Evolutionary conservation across 2,329 filamentous ascomycete species (phyloP).

Genomic region (Camptophora hylomeconis): DNA sequence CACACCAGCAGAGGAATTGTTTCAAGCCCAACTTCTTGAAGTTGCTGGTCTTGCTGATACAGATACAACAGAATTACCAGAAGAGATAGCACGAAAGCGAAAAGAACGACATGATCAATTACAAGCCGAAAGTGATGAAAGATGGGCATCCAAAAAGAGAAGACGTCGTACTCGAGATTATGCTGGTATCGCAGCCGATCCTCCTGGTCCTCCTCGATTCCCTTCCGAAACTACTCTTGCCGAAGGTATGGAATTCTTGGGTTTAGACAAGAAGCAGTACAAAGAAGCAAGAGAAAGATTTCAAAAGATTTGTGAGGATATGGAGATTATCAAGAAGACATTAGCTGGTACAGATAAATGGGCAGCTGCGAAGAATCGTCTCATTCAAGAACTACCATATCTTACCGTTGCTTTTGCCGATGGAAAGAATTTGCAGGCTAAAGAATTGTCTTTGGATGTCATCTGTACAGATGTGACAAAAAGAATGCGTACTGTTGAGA

Average conservation of each 20-base stretch:
- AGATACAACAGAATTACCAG: conserved; percentile 21
- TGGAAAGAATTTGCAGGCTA: conserved; percentile 45
- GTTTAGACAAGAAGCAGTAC: conserved; percentile 52
- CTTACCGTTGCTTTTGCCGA: conserved; percentile 49
- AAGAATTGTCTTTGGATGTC: conserved; percentile 59
- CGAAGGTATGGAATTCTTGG: conserved; percentile 59
- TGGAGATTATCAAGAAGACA: conserved; percentile 62
- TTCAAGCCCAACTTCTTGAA: conserved; percentile 17
- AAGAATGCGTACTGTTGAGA: conserved; percentile 53
- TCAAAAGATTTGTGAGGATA: conserved; percentile 54
- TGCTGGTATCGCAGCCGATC: conserved; percentile 54
- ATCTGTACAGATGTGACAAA: conserved; percentile 76
- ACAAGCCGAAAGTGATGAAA: conserved; percentile 47
- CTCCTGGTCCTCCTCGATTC: conserved; percentile 57
- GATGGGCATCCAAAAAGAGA: conserved; percentile 51
- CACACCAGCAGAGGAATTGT: conserved; percentile 8
- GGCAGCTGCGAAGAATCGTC: conserved; percentile 54
- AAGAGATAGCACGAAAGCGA: conserved; percentile 39
- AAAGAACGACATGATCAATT: conserved; percentile 41
- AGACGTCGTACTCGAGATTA: conserved; percentile 56
- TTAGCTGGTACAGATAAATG: conserved; percentile 59
- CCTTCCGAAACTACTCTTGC: conserved; percentile 73
- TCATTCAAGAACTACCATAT: conserved; percentile 52
- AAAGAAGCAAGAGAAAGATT: conserved; percentile 53
- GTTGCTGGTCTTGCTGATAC: conserved; percentile 10